Percentiles rank a stretch among this genome's conserved stretches.
Evolutionary conservation across 345 rosid species (phyloP).

Genomic region (Kandelia obovata): DNA sequence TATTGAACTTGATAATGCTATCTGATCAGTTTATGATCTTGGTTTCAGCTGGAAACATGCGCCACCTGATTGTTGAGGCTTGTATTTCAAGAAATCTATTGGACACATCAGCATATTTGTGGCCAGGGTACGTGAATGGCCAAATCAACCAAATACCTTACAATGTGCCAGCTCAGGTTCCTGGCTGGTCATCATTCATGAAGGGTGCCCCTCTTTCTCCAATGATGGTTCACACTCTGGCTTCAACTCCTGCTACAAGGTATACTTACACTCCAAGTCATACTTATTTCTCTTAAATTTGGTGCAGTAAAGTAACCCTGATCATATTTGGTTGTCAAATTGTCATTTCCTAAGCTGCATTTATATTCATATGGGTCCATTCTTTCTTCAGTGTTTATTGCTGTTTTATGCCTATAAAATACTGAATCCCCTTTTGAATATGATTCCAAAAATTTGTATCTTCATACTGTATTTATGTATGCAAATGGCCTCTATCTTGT

Average conservation of each 20-base stretch:
- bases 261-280: conserved; percentile 21
- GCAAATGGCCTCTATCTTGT: no score
- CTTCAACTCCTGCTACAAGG: conserved; percentile 92
- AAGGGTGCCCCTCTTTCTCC: conserved; percentile 79
- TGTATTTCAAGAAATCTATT: conserved; percentile 87
- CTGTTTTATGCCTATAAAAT: neutral
- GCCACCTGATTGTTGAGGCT: conserved; percentile 93
- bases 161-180: conserved; percentile 42
- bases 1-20: no score
- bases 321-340: neutral
- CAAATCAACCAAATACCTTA: conserved; percentile 60
- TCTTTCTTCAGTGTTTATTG: neutral
- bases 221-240: conserved; percentile 49
- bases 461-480: no score
- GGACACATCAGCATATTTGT: conserved; percentile 85
- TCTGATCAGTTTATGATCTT: conserved; percentile 11
- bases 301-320: neutral
- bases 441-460: neutral
- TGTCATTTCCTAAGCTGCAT: conserved; percentile 3
- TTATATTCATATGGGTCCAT: neutral
- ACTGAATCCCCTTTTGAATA: neutral
- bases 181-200: conserved; percentile 85
- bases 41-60: conserved; percentile 80
- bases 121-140: conserved; percentile 79
- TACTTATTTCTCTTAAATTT: conserved; percentile 11